Percentiles rank a stretch among this genome's conserved stretches.
These are phyloP conservation scores for Exophiala phaeomuriformis DNA, from an alignment of 2,329 filamentous ascomycete species.

Conservation along the genomic window DNA sequence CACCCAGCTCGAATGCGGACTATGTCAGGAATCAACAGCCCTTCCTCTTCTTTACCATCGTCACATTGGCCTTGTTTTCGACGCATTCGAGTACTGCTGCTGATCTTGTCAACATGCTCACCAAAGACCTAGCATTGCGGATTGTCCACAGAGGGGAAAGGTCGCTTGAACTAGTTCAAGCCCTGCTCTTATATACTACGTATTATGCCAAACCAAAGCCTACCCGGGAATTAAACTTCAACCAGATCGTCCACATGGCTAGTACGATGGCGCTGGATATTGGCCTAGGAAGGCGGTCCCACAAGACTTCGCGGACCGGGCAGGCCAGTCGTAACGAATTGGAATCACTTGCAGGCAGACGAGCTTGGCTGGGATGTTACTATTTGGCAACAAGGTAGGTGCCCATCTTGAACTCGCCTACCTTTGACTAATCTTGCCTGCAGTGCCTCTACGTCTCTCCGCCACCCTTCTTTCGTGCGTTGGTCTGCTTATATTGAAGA, in stretches of 20 bases:
- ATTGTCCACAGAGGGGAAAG: slow-evolving; percentile 70
- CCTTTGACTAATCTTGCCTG: background rate
- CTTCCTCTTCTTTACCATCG: slow-evolving; percentile 52
- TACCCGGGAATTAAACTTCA: slow-evolving; percentile 81
- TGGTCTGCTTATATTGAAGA: slow-evolving; percentile 59
- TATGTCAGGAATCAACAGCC: slow-evolving; percentile 52
- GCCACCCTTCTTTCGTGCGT: slow-evolving; percentile 51
- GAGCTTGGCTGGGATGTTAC: slow-evolving; percentile 56
- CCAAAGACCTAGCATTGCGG: slow-evolving; percentile 65
- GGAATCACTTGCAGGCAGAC: slow-evolving; percentile 47
- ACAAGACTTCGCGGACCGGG: slow-evolving; percentile 34
- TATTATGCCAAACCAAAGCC: slow-evolving; percentile 83
- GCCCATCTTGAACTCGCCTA: background rate
- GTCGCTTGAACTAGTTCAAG: slow-evolving; percentile 73
- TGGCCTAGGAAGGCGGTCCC: slow-evolving; percentile 57
- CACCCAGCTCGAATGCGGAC: slow-evolving; percentile 45
- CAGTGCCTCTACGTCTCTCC: slow-evolving; percentile 49
- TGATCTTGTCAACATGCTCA: slow-evolving; percentile 59
- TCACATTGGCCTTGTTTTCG: slow-evolving; percentile 46
- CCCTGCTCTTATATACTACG: slow-evolving; percentile 63
- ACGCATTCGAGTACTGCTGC: slow-evolving; percentile 50
- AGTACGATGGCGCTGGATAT: slow-evolving; percentile 76
- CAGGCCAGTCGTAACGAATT: slow-evolving; percentile 29
- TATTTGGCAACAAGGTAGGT: slow-evolving; percentile 49
- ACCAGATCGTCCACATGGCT: slow-evolving; percentile 73